Percentiles rank a stretch among this genome's conserved stretches.
Conservation (phyloP, 169 alveolate species). For the Perkinsus olseni region DNA sequence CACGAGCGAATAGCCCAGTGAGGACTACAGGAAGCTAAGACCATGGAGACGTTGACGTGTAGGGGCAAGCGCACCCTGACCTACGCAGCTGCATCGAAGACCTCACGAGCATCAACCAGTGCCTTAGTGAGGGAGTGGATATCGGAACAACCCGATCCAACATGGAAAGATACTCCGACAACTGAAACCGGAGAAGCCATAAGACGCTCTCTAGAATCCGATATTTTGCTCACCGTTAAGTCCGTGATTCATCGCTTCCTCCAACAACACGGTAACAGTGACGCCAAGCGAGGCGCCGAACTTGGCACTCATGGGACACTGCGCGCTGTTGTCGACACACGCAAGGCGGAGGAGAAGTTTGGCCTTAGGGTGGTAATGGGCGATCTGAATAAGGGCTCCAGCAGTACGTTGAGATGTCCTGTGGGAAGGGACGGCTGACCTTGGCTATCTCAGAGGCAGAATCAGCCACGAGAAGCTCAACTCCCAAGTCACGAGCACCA, state of each 20-base stretch:
- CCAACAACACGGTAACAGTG: background rate
- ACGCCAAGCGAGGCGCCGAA: constrained; percentile 20
- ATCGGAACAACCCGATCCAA: constrained; percentile 18
- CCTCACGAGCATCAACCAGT: constrained; percentile 8
- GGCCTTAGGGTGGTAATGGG: background rate
- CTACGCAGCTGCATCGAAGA: constrained; percentile 6
- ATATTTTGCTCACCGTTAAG: background rate
- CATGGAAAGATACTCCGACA: constrained; percentile 20
- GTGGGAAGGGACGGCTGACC: background rate
- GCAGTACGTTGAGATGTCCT: background rate
- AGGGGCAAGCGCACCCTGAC: too few relatives aligned
- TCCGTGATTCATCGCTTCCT: background rate
- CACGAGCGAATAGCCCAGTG: too few relatives aligned
- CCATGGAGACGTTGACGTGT: too few relatives aligned
- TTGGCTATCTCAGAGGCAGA: constrained; percentile 6
- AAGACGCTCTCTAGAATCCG: background rate
- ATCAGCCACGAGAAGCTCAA: constrained; percentile 2
- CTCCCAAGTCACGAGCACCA: constrained; percentile 7
- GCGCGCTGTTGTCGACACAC: constrained; percentile 13
- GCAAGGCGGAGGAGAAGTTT: constrained; percentile 17
- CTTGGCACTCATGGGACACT: constrained; percentile 22
- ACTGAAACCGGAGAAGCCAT: background rate
- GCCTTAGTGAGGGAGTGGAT: constrained; percentile 18
- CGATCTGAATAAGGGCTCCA: background rate
- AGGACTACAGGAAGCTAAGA: too few relatives aligned